phyloP scores from a whole-genome alignment of 176 grass and related monocot species.

The Typha latifolia region DNA sequence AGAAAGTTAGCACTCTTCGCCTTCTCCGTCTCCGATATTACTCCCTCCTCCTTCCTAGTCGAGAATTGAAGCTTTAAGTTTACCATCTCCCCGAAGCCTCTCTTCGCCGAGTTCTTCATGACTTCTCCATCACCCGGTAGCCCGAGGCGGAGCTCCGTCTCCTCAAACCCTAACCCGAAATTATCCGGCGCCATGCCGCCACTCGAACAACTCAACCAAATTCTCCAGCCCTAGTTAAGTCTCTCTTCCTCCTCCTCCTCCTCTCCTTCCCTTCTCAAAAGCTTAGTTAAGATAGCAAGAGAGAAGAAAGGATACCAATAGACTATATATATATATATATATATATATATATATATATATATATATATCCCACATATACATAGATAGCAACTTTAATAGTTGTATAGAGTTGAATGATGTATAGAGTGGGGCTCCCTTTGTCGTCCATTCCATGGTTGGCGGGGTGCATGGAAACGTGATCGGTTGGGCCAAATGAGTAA shows the following conservation, averaged over 20 bases:
- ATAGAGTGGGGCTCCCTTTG: background rate
- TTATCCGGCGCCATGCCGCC: conserved; percentile 32
- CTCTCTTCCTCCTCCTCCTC: background rate
- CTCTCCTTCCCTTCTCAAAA: background rate
- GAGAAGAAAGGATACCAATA: background rate
- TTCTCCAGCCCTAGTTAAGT: background rate
- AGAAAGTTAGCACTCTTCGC: conserved; percentile 27
- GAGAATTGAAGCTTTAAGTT: conserved; percentile 79
- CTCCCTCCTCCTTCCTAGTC: conserved; percentile 30
- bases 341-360: background rate
- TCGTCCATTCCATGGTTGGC: background rate
- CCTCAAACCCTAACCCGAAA: conserved; percentile 53
- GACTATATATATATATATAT: too few species aligned
- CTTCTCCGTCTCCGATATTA: conserved; percentile 26
- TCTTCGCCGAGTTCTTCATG: conserved; percentile 55
- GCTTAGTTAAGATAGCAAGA: background rate
- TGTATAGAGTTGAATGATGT: background rate
- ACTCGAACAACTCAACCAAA: background rate
- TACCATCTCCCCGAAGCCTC: conserved; percentile 71
- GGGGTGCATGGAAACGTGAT: conserved; percentile 17
- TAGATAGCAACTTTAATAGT: too few species aligned
- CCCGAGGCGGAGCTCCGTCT: conserved; percentile 90
- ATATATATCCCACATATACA: background rate
- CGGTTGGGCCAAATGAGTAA: conserved; percentile 1
- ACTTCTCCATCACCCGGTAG: conserved; percentile 54